Base-by-base conservation (phyloP, 2,329 filamentous ascomycete species). In the Pseudocercospora crystallina region DNA sequence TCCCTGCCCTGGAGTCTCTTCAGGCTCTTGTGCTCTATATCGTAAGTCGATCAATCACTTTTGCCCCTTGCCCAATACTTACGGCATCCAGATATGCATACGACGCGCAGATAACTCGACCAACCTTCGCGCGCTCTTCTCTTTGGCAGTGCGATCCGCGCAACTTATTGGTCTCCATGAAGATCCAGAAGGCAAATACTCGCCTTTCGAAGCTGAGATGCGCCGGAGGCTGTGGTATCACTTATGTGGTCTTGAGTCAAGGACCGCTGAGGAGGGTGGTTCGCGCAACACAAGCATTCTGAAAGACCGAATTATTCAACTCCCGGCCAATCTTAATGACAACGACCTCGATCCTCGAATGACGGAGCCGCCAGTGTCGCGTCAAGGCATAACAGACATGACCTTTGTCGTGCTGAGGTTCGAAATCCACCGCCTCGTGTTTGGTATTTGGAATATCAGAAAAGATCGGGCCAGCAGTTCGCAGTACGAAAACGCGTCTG, bases 261-360 rank as follows among this genome's bases (percentile, higher is more conserved):
- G 57, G 8, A 59, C 56, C 5, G 61, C 61, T 9, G 62, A 65
- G 45, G 62, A 64, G 34, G 48, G 49, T 12, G 55, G 42, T 5
- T 48, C 53, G 2, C 47, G 61, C 10, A 47, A 51, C 13, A 52
- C 53, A 15, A 60, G 52, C 34, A 50, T 64, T n/a, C 55, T 63
- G 51, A 44, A 58, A 20, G 55, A 52, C 12, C 42, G 47, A 20
- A 57, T 42, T 34, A 57, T 64, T 2, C 32, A 44, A 15, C 34
- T 64, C 31, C 63, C 63, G 5, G 45, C 55, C 9, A 64, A 60
- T 38, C 37, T 65, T n/a, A 61, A 64, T 51, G 63, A 65, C 48
- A 30, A 31, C 15, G 63, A 65, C 47, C 47, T 65, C 15, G 42
- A 59, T 47, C 56, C 58, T 1, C 20, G 47, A 8, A 55, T 56